phyloP scores from a whole-genome alignment of 1,284 basidiomycete genomes.

The Papiliotrema laurentii region DNA sequence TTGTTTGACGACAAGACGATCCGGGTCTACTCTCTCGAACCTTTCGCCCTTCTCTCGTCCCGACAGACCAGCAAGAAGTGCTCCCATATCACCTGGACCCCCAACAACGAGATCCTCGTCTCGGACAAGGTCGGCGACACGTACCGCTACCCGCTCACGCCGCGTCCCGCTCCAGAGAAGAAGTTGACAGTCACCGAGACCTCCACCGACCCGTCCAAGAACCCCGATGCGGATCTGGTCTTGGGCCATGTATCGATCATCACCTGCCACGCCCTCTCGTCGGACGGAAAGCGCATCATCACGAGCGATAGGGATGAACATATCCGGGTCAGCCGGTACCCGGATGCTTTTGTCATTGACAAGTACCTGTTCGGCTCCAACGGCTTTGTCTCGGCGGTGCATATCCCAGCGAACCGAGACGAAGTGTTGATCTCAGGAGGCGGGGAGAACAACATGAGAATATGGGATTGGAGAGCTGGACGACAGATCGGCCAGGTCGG shows the following conservation, averaged over 20 bases:
- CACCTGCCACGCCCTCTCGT: conserved; percentile 63
- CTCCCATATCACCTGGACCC: conserved; percentile 22
- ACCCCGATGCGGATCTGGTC: conserved; percentile 62
- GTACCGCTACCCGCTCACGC: conserved; percentile 50
- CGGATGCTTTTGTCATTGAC: conserved; percentile 75
- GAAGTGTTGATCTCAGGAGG: conserved; percentile 70
- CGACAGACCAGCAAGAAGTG: conserved; percentile 18
- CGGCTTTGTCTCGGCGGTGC: conserved; percentile 57
- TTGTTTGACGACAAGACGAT: conserved; percentile 74
- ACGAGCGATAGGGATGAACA: conserved; percentile 91
- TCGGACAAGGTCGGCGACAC: conserved; percentile 45
- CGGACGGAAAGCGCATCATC: conserved; percentile 67
- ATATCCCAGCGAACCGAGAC: conserved; percentile 58
- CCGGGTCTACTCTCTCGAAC: conserved; percentile 59
- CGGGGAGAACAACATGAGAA: conserved; percentile 69
- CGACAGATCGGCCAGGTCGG: conserved; percentile 54
- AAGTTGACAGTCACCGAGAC: conserved; percentile 51
- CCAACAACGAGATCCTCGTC: conserved; percentile 25
- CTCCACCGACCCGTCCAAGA: conserved; percentile 63
- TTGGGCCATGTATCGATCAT: conserved; percentile 82
- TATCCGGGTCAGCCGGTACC: conserved; percentile 83
- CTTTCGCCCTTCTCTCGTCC: conserved; percentile 2
- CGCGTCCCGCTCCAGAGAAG: conserved; percentile 53
- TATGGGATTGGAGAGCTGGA: conserved; percentile 76
- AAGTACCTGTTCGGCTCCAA: conserved; percentile 76